A percentile compares a stretch with the other conserved stretches of the same genome.
These are phyloP conservation scores for Aspergillus fischeri DNA, from an alignment of 2,329 filamentous ascomycete species.

Conservation along the genomic window DNA sequence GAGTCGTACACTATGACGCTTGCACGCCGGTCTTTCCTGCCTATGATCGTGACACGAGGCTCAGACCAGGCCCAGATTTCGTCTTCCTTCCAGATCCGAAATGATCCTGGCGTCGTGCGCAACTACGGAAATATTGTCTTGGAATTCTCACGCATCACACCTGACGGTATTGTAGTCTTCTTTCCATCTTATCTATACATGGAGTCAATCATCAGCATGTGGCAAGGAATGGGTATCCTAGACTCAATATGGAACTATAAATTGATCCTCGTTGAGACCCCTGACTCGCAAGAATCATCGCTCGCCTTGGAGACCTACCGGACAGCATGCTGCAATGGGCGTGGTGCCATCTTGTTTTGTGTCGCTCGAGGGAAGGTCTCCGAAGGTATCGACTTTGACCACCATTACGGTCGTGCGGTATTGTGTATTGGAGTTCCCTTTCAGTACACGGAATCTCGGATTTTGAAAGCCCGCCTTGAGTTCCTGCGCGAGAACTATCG, in stretches of 20 bases:
- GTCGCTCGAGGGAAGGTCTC: slow-evolving; percentile 96
- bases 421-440: slow-evolving; percentile 96
- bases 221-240: slow-evolving; percentile 97
- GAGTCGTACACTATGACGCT: slow-evolving; percentile 98
- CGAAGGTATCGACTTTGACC: slow-evolving; percentile 98
- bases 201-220: slow-evolving; percentile 98
- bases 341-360: slow-evolving; percentile 87
- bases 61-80: slow-evolving; percentile 92
- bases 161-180: slow-evolving; percentile 97
- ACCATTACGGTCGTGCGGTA: slow-evolving; percentile 95
- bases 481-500: slow-evolving; percentile 96
- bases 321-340: slow-evolving; percentile 94
- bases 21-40: slow-evolving; percentile 88
- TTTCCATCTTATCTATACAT: slow-evolving; percentile 99
- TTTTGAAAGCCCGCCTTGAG: slow-evolving; percentile 89
- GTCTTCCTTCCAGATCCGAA: slow-evolving; percentile 90
- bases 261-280: slow-evolving; percentile 94
- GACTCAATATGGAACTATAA: slow-evolving; percentile 99
- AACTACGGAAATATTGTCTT: slow-evolving; percentile 93
- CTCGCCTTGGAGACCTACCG: slow-evolving; percentile 94
- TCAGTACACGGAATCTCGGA: slow-evolving; percentile 97
- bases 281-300: slow-evolving; percentile 94
- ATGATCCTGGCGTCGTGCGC: slow-evolving; percentile 92
- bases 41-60: slow-evolving; percentile 94
- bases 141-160: slow-evolving; percentile 93